These are phyloP conservation scores for Amanita polypyramis DNA, from an alignment of 768 basidiomycete genomes.

Conservation along the genomic window DNA sequence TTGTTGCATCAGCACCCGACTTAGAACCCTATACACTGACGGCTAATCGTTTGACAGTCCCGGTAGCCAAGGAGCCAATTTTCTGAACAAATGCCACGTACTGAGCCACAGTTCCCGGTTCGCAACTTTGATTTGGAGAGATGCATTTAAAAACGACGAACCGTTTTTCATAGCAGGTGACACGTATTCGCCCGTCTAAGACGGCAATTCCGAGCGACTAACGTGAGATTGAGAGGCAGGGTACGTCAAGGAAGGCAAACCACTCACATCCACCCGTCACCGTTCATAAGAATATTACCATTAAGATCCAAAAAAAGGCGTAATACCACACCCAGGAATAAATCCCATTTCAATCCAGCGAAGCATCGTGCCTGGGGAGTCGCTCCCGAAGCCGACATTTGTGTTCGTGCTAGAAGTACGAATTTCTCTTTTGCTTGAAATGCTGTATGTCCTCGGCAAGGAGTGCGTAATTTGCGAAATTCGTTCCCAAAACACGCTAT, in stretches of 20 bases:
- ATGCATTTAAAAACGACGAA: neutral
- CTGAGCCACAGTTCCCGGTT: slow-evolving; percentile 41
- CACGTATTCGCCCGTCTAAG: slow-evolving; percentile 47
- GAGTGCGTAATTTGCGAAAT: slow-evolving; percentile 54
- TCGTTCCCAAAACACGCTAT: slow-evolving; percentile 46
- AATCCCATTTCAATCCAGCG: slow-evolving; percentile 55
- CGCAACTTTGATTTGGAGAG: slow-evolving; percentile 33
- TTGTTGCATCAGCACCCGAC: neutral
- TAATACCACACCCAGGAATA: slow-evolving; percentile 44
- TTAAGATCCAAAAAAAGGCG: neutral
- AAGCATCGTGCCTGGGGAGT: slow-evolving; percentile 40
- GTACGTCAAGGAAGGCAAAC: neutral
- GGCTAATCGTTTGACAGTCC: slow-evolving; percentile 37
- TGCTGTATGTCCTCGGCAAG: slow-evolving; percentile 50
- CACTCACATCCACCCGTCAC: slow-evolving; percentile 22
- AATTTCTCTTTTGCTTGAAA: slow-evolving; percentile 53
- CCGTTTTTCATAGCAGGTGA: neutral
- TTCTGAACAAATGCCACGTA: slow-evolving; percentile 44
- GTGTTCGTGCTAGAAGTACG: slow-evolving; percentile 45
- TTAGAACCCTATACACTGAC: neutral
- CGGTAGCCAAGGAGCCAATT: slow-evolving; percentile 36
- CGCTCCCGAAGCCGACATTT: slow-evolving; percentile 42
- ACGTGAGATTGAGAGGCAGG: slow-evolving; percentile 3
- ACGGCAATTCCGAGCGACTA: slow-evolving; percentile 58
- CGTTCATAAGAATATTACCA: neutral